Base-by-base conservation (phyloP, 441 rosid species). In the Corymbia calophylla region DNA sequence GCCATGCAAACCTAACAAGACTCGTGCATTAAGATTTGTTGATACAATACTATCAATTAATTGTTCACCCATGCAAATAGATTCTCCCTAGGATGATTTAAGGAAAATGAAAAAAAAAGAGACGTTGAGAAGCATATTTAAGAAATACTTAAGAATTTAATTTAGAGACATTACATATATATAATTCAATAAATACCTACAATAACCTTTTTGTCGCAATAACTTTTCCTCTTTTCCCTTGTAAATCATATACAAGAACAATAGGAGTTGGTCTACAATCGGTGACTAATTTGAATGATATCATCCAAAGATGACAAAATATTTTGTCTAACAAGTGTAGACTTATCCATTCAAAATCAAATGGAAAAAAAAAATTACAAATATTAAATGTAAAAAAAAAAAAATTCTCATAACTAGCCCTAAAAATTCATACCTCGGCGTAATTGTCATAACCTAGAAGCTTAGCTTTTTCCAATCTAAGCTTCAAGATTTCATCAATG, bases 381-480 rank as follows among this genome's bases (percentile, higher is more conserved):
- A 27, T 25, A 27, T 60, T 12, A 12, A 60, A 27, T 2, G 16
- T 12, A 25, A 60, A 82, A 4, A 12, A n/a, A n/a, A n/a, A 44
- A 77, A 77, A 12, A 18, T 1, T 9, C 23, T 16, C 12, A 21
- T 19, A 18, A 2, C 18, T 80, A 18, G 49, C 5, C 49, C 88
- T 66, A 86, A 70, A 39, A 60, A 87, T 55, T 84, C 88, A 53
- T 94, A 96, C 98, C 97, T 97, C 98, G 77, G 96, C 99, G 91
- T 94, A 96, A 90, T 96, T 95, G 55, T 94, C 94, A 94, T 95
- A 96, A 62, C 92, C 93, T 18, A 96, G 95, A 87, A 96, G 96
- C 92, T 93, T 94, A 89, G 97, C 96, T 91, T 97, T 96, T 89
- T 95, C 97, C 92, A 93, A 87, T 86, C 97, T 93, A 87, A 96